phyloP scores from a whole-genome alignment of 495 filamentous ascomycete species.

The Cairneyella variabilis region DNA sequence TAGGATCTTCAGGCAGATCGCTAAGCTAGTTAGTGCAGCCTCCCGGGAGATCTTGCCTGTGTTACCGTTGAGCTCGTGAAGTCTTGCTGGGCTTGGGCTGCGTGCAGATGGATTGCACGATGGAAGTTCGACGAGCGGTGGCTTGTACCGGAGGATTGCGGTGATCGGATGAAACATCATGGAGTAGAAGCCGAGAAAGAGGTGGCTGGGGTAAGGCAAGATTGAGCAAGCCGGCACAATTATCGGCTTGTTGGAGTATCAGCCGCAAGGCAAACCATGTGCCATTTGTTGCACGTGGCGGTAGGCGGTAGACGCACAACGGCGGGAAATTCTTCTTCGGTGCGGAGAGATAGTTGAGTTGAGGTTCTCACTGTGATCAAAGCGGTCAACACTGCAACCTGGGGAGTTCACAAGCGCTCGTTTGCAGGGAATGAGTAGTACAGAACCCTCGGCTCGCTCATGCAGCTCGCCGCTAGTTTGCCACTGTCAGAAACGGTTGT shows the following conservation, averaged over 20 bases:
- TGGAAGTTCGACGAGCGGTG: not conserved
- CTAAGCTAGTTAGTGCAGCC: conserved; percentile 1
- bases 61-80: conserved; percentile 4
- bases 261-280: not conserved
- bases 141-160: not conserved
- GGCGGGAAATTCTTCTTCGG: not conserved
- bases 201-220: conserved; percentile 1
- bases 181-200: too few relatives aligned
- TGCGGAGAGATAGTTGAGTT: not conserved
- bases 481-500: conserved; percentile 15
- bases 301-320: not conserved
- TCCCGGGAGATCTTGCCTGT: not conserved
- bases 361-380: conserved; percentile 6
- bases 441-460: conserved; percentile 9
- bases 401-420: not conserved
- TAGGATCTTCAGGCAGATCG: conserved; percentile 6
- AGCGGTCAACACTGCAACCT: conserved; percentile 7
- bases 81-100: not conserved
- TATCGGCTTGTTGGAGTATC: too few relatives aligned
- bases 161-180: conserved; percentile 4
- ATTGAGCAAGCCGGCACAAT: not conserved
- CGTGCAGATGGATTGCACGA: not conserved
- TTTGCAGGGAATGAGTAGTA: conserved; percentile 17
- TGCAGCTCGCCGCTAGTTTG: conserved; percentile 21
- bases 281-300: not conserved